phyloP scores from a whole-genome alignment of 345 rosid genomes.

The Moricandia arvensis region DNA sequence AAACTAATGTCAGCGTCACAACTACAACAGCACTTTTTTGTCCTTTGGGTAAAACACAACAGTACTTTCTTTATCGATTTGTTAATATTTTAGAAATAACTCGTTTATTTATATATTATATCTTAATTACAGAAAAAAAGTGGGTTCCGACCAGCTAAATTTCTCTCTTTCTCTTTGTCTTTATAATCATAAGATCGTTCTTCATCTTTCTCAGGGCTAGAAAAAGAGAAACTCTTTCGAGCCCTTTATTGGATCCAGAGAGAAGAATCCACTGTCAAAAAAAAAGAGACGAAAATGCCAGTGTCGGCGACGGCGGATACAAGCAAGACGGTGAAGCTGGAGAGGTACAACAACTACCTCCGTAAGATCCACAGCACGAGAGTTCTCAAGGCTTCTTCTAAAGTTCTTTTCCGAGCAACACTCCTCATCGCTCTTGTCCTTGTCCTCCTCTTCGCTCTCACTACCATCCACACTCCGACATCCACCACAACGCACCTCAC shows the following conservation, averaged over 20 bases:
- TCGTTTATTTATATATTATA: not conserved
- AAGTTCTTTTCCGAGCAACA: no score
- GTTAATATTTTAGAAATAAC: not conserved
- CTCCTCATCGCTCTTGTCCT: no score
- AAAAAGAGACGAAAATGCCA: no score
- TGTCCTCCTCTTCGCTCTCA: no score
- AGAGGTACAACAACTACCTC: no score
- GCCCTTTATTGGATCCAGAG: not conserved
- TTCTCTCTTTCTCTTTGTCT: constrained; percentile 26
- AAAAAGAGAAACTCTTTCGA: constrained; percentile 19
- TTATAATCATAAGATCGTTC: constrained; percentile 31
- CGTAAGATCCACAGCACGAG: no score
- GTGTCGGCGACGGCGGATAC: no score
- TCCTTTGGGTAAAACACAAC: constrained; percentile 8
- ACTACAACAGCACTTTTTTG: constrained; percentile 1
- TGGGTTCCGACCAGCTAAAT: constrained; percentile 55
- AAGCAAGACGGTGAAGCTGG: no score
- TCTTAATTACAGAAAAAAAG: constrained; percentile 28
- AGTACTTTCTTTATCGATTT: not conserved
- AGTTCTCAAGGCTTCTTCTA: no score
- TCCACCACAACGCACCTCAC: no score
- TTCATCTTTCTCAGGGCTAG: constrained; percentile 44
- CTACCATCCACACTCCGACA: constrained; percentile 65
- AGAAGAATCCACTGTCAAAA: constrained; percentile 18
- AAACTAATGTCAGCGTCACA: not conserved